Conservation (phyloP, 345 rosid genomes). For the Garcia nutans region DNA sequence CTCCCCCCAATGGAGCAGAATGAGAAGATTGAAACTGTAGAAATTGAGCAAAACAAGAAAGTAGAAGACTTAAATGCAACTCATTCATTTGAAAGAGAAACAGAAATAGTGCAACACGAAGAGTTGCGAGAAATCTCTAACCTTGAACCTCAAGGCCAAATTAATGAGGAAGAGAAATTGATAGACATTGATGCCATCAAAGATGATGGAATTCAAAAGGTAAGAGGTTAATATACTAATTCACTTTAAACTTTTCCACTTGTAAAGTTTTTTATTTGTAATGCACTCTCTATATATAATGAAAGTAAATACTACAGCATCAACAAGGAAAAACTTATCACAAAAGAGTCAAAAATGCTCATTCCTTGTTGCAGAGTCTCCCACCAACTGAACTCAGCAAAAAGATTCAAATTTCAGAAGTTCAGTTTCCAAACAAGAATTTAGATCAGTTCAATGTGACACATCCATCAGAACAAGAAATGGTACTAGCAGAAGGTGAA, state of each 20-base stretch:
- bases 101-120: constrained; percentile 11
- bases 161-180: constrained; percentile 21
- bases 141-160: constrained; percentile 18
- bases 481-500: constrained; percentile 12
- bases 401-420: constrained; percentile 8
- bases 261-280: not conserved
- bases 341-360: not conserved
- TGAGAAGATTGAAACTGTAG: constrained; percentile 6
- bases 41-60: constrained; percentile 6
- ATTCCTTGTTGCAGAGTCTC: constrained; percentile 21
- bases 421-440: constrained; percentile 4
- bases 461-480: constrained; percentile 16
- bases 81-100: constrained; percentile 15
- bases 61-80: not conserved
- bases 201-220: constrained; percentile 4
- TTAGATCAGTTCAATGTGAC: not conserved
- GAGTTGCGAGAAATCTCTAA: constrained; percentile 11
- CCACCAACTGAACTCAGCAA: constrained; percentile 10
- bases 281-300: not conserved
- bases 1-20: constrained; percentile 1
- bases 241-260: not conserved
- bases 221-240: constrained; percentile 12
- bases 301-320: not conserved
- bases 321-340: not conserved
- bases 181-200: not conserved